A percentile compares a stretch with the other conserved stretches of the same genome.
Conservation (phyloP, 2,329 filamentous ascomycete species). For the Chrysoporthe cubensis region DNA sequence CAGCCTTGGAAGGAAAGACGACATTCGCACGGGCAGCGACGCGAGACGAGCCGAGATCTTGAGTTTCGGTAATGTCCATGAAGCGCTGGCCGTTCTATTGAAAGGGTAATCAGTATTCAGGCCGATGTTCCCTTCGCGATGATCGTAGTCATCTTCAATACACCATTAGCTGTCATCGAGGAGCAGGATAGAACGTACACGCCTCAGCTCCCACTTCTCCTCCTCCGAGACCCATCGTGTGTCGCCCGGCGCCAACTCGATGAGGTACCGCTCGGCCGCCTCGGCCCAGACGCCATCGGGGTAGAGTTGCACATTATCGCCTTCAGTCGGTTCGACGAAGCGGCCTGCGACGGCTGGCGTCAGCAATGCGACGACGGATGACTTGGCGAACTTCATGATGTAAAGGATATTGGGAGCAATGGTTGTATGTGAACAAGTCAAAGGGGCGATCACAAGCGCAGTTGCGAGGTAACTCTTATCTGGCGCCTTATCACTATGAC, state of each 20-base stretch:
- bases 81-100: slow-evolving; percentile 71
- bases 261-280: slow-evolving; percentile 63
- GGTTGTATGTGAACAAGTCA: slow-evolving; percentile 1
- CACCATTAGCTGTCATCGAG: neutral
- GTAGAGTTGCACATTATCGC: slow-evolving; percentile 53
- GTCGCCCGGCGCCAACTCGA: slow-evolving; percentile 84
- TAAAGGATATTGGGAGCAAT: neutral
- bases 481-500: slow-evolving; percentile 6
- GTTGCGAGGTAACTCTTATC: neutral
- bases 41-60: slow-evolving; percentile 54
- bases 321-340: slow-evolving; percentile 58
- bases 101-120: slow-evolving; percentile 1
- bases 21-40: slow-evolving; percentile 27
- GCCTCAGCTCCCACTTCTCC: slow-evolving; percentile 88
- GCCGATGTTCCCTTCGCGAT: neutral
- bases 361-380: slow-evolving; percentile 58
- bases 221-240: slow-evolving; percentile 90
- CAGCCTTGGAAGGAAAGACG: slow-evolving; percentile 61
- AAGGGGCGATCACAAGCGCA: neutral
- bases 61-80: slow-evolving; percentile 75
- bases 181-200: slow-evolving; percentile 58
- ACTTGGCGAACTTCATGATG: slow-evolving; percentile 57
- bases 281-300: slow-evolving; percentile 41
- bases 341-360: slow-evolving; percentile 59
- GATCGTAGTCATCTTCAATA: neutral